Conservation (phyloP, 306 rosid species). For the Mimosa bimucronata region DNA sequence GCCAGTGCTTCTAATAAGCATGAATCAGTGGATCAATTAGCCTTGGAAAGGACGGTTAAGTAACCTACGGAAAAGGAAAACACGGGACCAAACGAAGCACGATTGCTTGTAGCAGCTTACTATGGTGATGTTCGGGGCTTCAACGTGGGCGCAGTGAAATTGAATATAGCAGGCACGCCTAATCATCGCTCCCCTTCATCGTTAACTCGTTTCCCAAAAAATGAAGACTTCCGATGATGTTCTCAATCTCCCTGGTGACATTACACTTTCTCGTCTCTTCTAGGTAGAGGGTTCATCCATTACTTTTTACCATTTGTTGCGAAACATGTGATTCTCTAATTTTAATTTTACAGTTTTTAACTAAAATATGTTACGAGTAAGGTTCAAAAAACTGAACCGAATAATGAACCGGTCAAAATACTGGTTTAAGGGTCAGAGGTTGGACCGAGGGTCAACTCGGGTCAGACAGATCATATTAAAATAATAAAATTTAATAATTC, state of each 20-base stretch:
- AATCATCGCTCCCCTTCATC: not conserved
- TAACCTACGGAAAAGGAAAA: not conserved
- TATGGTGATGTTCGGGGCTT: not conserved
- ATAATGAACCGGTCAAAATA: no score
- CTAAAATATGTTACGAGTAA: no score
- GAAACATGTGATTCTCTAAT: no score
- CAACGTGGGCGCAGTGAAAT: not conserved
- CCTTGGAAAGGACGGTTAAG: not conserved
- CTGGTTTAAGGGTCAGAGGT: no score
- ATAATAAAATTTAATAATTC: no score
- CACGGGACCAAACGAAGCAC: not conserved
- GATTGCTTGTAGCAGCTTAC: not conserved
- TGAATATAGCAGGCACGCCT: not conserved
- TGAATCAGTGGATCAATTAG: no score
- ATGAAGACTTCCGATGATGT: not conserved
- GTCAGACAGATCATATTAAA: no score
- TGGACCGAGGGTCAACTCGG: no score
- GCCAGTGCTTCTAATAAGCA: no score
- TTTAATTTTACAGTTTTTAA: no score
- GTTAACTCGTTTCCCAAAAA: not conserved
- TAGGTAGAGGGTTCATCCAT: not conserved
- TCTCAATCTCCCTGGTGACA: not conserved
- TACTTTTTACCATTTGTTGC: not conserved
- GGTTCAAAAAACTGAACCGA: no score
- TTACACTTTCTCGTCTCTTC: not conserved